phyloP scores from a whole-genome alignment of 2,329 filamentous ascomycete genomes.

The Dothideomycetes sp. region DNA sequence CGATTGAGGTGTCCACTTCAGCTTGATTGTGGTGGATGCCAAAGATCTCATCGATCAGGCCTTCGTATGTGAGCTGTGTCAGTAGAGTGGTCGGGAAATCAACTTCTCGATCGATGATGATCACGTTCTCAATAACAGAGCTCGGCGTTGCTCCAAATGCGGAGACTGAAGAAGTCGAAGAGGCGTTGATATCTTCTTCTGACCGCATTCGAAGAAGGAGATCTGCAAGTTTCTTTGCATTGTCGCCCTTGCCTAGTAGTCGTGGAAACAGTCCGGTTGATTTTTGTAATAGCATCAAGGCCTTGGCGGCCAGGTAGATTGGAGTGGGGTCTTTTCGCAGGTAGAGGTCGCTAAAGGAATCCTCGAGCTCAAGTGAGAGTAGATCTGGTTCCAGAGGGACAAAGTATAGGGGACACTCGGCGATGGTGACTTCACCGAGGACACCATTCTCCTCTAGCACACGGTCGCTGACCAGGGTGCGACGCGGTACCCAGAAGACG shows the following conservation, averaged over 20 bases:
- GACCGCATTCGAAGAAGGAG: conserved; percentile 83
- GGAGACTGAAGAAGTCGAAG: conserved; percentile 33
- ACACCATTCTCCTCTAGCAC: conserved; percentile 88
- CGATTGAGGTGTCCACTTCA: conserved; percentile 81
- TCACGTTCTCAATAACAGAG: conserved; percentile 75
- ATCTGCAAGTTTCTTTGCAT: conserved; percentile 80
- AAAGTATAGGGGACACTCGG: conserved; percentile 80
- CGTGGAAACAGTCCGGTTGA: conserved; percentile 87
- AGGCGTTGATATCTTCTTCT: conserved; percentile 57
- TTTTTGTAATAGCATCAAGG: conserved; percentile 88
- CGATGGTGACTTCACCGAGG: conserved; percentile 80
- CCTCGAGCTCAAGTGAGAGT: conserved; percentile 78
- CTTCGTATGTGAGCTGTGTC: conserved; percentile 94
- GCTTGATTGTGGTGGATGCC: conserved; percentile 86
- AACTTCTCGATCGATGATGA: conserved; percentile 90
- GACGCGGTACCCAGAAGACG: conserved; percentile 88
- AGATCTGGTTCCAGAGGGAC: conserved; percentile 86
- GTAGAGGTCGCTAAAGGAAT: conserved; percentile 79
- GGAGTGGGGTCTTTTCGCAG: conserved; percentile 82
- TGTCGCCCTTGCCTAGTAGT: conserved; percentile 91
- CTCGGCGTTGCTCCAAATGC: conserved; percentile 68
- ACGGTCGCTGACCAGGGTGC: conserved; percentile 82
- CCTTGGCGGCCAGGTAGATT: conserved; percentile 79
- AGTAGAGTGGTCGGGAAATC: conserved; percentile 87
- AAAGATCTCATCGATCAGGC: conserved; percentile 86